Conservation (phyloP, 352 stramenopile species). For the Plasmopara muralis region DNA sequence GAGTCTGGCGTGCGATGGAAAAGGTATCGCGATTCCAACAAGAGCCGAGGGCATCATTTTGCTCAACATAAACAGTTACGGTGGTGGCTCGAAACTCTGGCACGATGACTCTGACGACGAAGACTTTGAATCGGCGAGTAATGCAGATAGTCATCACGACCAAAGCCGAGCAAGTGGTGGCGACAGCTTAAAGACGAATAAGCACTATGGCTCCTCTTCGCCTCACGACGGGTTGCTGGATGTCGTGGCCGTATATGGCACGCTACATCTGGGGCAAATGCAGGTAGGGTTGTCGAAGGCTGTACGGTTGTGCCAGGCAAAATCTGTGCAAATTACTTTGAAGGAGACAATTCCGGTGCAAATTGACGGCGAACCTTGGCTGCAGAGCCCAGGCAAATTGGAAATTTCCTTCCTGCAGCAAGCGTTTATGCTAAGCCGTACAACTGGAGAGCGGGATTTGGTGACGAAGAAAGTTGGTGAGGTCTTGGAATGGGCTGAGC, state of each 20-base stretch:
- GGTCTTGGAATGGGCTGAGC: conserved; percentile 79
- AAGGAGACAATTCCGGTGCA: conserved; percentile 80
- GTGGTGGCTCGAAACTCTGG: conserved; percentile 83
- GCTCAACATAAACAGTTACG: conserved; percentile 87
- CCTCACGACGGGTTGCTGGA: conserved; percentile 90
- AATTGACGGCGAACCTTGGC: conserved; percentile 94
- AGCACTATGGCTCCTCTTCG: conserved; percentile 49
- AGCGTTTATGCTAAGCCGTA: conserved; percentile 79
- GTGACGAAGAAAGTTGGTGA: conserved; percentile 75
- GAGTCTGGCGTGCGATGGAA: conserved; percentile 72
- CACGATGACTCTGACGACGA: conserved; percentile 65
- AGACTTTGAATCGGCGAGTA: conserved; percentile 35
- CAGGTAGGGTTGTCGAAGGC: conserved; percentile 82
- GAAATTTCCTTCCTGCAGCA: conserved; percentile 79
- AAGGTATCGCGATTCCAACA: conserved; percentile 56
- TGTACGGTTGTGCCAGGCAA: conserved; percentile 68
- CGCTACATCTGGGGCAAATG: conserved; percentile 92
- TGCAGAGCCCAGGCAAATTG: conserved; percentile 77
- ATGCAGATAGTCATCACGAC: conserved; percentile 28
- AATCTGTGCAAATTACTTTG: conserved; percentile 46
- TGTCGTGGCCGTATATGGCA: conserved; percentile 90
- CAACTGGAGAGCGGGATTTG: conserved; percentile 65
- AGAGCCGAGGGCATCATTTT: conserved; percentile 82
- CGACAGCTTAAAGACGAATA: conserved; percentile 14
- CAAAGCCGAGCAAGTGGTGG: conserved; percentile 25